A percentile compares a stretch with the other conserved stretches of the same genome.
Evolutionary conservation across 192 early-diverging fungal species (phyloP).

Genomic region (Mortierella alpina): DNA sequence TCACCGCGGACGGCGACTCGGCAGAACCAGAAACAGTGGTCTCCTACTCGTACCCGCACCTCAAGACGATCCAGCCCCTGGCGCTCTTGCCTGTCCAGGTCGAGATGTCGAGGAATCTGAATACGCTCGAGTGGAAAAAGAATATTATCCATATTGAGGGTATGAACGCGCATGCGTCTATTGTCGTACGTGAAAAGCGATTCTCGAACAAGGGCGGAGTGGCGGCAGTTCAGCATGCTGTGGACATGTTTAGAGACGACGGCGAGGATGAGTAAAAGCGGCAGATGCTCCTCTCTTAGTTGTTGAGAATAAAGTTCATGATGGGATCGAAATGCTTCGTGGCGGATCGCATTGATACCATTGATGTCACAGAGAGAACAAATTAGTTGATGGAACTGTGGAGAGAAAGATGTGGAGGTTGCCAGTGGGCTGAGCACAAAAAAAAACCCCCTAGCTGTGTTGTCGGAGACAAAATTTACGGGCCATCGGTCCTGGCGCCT

Average conservation of each 20-base stretch:
- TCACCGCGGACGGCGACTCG: not conserved
- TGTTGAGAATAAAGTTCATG: too few species aligned
- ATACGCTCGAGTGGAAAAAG: constrained; percentile 58
- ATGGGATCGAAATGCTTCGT: too few species aligned
- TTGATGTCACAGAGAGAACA: not conserved
- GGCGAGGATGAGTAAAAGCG: constrained; percentile 38
- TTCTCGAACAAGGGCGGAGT: constrained; percentile 45
- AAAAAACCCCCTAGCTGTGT: too few species aligned
- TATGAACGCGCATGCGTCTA: constrained; percentile 63
- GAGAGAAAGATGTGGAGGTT: too few species aligned
- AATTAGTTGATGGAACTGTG: not conserved
- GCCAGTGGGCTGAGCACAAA: too few species aligned
- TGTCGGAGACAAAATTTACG: too few species aligned
- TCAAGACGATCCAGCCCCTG: constrained; percentile 34
- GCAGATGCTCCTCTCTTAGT: too few species aligned
- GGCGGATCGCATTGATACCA: not conserved
- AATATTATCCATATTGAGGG: constrained; percentile 56
- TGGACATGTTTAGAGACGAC: constrained; percentile 56
- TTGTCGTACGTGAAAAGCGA: constrained; percentile 59
- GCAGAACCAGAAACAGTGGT: not conserved
- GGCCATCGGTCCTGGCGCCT: too few species aligned
- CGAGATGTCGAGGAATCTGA: constrained; percentile 52
- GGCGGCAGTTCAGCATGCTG: constrained; percentile 62
- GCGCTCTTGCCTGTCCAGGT: constrained; percentile 36
- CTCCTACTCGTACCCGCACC: constrained; percentile 34